Evolutionary conservation across 2,329 filamentous ascomycete genomes (phyloP).

Genomic region (Elsinoe australis): DNA sequence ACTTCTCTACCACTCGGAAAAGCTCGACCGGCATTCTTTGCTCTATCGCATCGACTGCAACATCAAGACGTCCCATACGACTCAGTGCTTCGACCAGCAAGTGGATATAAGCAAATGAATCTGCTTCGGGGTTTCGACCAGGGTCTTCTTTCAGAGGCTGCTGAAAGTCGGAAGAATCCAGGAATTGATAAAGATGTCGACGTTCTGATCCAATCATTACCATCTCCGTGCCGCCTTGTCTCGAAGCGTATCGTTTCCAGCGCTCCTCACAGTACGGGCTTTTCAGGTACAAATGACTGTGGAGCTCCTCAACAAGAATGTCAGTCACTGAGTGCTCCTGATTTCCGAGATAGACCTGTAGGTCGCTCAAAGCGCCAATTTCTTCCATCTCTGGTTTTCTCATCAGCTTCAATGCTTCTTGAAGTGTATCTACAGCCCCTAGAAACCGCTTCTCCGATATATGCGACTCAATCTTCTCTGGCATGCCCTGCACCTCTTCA

Average conservation of each 20-base stretch:
- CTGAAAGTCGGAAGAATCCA: conserved; percentile 50
- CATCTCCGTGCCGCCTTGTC: conserved; percentile 29
- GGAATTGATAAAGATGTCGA: conserved; percentile 48
- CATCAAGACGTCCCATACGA: conserved; percentile 76
- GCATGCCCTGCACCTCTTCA: conserved; percentile 80
- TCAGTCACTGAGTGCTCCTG: conserved; percentile 90
- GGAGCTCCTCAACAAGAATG: conserved; percentile 92
- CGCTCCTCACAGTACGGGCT: conserved; percentile 94
- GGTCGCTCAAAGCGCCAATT: conserved; percentile 79
- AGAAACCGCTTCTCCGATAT: conserved; percentile 96
- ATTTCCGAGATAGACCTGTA: conserved; percentile 81
- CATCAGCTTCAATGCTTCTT: conserved; percentile 76
- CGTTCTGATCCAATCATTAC: conserved; percentile 39
- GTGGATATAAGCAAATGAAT: conserved; percentile 89
- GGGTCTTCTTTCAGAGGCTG: conserved; percentile 70
- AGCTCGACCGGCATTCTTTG: conserved; percentile 89
- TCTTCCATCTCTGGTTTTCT: conserved; percentile 82
- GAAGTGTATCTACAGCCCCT: conserved; percentile 83
- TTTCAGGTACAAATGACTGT: conserved; percentile 95
- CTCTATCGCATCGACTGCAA: conserved; percentile 82
- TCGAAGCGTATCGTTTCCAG: conserved; percentile 74
- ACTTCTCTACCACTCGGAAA: conserved; percentile 89
- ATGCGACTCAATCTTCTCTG: conserved; percentile 84
- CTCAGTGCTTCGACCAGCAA: conserved; percentile 83
- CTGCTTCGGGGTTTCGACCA: conserved; percentile 85